A percentile compares a stretch with the other conserved stretches of the same genome.
phyloP scores from a whole-genome alignment of 257 asterid species.

The Coffea canephora region DNA sequence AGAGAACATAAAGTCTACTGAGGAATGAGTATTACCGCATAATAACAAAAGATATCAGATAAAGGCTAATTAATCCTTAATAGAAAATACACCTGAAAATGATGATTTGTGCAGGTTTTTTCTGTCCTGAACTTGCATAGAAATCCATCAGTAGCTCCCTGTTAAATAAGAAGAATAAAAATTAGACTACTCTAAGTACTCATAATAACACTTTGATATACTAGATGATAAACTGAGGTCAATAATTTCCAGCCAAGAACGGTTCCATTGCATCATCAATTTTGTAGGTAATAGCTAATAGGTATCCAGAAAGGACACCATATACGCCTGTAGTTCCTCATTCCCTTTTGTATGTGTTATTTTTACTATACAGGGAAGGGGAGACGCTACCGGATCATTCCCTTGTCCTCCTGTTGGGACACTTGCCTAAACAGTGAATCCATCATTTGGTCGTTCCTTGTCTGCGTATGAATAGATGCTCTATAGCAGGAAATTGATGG shows the following conservation, averaged over 20 bases:
- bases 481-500: conserved; percentile 50
- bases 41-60: not conserved
- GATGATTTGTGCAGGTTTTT: conserved; percentile 45
- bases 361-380: not conserved
- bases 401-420: conserved; percentile 38
- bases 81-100: conserved; percentile 39
- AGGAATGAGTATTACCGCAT: not conserved
- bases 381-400: conserved; percentile 36
- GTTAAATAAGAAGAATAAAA: not conserved
- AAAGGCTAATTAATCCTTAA: too few species aligned
- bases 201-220: not conserved
- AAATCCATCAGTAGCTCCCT: conserved; percentile 55
- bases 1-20: too few species aligned
- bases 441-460: conserved; percentile 35
- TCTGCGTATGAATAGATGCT: conserved; percentile 36
- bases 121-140: conserved; percentile 36
- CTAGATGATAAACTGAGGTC: not conserved
- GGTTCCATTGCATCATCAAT: too few species aligned
- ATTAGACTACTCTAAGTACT: not conserved
- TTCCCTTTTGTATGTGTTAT: not conserved
- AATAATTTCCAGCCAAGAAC: not conserved
- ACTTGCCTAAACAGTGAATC: conserved; percentile 44
- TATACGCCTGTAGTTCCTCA: too few species aligned
- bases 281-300: not conserved
- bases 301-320: not conserved